phyloP scores from a whole-genome alignment of 2,329 filamentous ascomycete genomes.

The Talaromyces sp. region DNA sequence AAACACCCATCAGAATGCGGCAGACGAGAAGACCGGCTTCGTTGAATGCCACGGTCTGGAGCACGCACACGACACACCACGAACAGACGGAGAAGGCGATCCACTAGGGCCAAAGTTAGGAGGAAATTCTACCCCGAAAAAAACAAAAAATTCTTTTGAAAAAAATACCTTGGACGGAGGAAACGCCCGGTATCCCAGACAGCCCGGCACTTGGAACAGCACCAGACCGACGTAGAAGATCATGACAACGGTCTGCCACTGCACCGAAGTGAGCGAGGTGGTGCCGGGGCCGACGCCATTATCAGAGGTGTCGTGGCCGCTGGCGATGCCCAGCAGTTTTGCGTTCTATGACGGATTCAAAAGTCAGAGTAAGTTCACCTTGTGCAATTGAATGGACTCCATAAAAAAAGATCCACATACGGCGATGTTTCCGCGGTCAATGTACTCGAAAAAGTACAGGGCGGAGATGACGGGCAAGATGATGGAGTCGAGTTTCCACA shows the following conservation, averaged over 20 bases:
- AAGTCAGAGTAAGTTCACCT: background rate
- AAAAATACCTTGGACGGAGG: conserved; percentile 4
- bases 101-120: background rate
- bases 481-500: conserved; percentile 5
- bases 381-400: background rate
- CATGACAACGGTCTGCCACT: conserved; percentile 7
- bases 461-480: conserved; percentile 1
- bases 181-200: conserved; percentile 6
- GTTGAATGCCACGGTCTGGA: conserved; percentile 2
- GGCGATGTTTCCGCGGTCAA: conserved; percentile 5
- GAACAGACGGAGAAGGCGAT: conserved; percentile 7
- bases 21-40: conserved; percentile 7
- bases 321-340: conserved; percentile 2
- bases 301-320: background rate
- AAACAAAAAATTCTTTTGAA: background rate
- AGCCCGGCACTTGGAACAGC: conserved; percentile 5
- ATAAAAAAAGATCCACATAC: background rate
- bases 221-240: conserved; percentile 8
- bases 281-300: conserved; percentile 2
- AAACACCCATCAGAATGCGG: background rate
- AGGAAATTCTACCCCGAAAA: background rate
- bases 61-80: conserved; percentile 2
- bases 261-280: background rate
- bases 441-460: conserved; percentile 8
- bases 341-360: background rate